phyloP scores from a whole-genome alignment of 2,329 filamentous ascomycete genomes.

The Stagonosporopsis chrysanthemi region DNA sequence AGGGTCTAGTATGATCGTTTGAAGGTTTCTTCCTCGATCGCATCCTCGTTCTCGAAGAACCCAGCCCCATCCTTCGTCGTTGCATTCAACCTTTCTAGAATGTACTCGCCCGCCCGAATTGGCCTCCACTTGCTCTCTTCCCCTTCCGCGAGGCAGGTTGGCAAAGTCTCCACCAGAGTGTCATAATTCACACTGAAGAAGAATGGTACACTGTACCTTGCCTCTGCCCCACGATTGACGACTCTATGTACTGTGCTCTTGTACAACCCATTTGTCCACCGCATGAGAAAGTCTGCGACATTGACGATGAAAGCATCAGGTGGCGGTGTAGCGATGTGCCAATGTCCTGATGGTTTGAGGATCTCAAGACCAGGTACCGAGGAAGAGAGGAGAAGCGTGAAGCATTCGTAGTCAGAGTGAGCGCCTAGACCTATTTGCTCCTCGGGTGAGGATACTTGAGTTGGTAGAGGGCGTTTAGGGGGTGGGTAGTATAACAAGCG shows the following conservation, averaged over 20 bases:
- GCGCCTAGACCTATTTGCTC: constrained; percentile 50
- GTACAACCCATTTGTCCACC: constrained; percentile 60
- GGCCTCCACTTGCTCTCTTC: constrained; percentile 46
- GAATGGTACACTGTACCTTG: constrained; percentile 57
- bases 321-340: constrained; percentile 48
- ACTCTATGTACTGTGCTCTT: constrained; percentile 60
- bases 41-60: constrained; percentile 30
- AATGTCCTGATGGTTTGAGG: constrained; percentile 40
- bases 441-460: constrained; percentile 6
- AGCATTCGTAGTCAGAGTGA: constrained; percentile 48
- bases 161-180: constrained; percentile 49
- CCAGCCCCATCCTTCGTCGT: constrained; percentile 44
- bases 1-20: neutral
- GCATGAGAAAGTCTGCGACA: constrained; percentile 60
- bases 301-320: constrained; percentile 60
- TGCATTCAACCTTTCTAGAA: constrained; percentile 48
- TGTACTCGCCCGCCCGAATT: constrained; percentile 51
- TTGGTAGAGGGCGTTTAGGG: constrained; percentile 27
- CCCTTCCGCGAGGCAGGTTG: constrained; percentile 46
- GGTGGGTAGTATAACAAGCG: constrained; percentile 52
- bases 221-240: constrained; percentile 50
- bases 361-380: constrained; percentile 44
- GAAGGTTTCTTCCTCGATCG: neutral
- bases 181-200: constrained; percentile 58
- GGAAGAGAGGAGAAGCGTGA: constrained; percentile 44